These are phyloP conservation scores for Closterium sp. DNA, from an alignment of 139 green algal genomes.

Conservation along the genomic window DNA sequence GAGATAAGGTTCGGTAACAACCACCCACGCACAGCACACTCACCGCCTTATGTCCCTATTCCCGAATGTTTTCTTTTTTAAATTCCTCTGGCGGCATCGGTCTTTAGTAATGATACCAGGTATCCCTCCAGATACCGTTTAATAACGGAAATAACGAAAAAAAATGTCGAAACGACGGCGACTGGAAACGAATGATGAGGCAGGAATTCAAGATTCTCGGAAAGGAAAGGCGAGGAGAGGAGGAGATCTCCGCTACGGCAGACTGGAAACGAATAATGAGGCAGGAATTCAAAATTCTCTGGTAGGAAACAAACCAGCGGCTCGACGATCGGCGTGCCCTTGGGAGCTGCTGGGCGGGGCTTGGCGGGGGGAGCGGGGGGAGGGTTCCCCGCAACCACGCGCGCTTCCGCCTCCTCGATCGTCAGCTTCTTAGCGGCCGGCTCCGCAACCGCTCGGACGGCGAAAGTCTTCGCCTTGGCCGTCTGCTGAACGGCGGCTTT, in stretches of 20 bases:
- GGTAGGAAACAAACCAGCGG: conserved; percentile 1
- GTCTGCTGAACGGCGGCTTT: neutral
- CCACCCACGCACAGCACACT: neutral
- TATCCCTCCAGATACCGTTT: too few relatives aligned
- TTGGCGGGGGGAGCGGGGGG: conserved; percentile 5
- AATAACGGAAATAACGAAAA: too few relatives aligned
- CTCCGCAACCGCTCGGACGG: conserved; percentile 20
- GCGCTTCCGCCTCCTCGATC: conserved; percentile 25
- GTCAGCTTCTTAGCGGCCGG: conserved; percentile 13
- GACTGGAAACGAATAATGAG: too few relatives aligned
- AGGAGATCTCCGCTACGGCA: too few relatives aligned
- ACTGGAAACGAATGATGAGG: too few relatives aligned
- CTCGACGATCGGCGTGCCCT: conserved; percentile 3
- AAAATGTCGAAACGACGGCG: too few relatives aligned
- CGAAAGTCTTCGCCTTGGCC: neutral
- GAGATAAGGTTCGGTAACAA: conserved; percentile 5
- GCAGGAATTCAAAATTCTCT: neutral
- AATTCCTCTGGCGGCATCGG: too few relatives aligned
- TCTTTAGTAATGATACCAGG: too few relatives aligned
- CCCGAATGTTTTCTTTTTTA: too few relatives aligned
- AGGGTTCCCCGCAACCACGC: conserved; percentile 25
- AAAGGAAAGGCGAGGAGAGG: too few relatives aligned
- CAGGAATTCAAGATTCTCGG: too few relatives aligned
- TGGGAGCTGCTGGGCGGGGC: neutral
- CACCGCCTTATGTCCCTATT: too few relatives aligned